phyloP scores from a whole-genome alignment of 768 basidiomycete species.

The Clitopilus hobsonii region DNA sequence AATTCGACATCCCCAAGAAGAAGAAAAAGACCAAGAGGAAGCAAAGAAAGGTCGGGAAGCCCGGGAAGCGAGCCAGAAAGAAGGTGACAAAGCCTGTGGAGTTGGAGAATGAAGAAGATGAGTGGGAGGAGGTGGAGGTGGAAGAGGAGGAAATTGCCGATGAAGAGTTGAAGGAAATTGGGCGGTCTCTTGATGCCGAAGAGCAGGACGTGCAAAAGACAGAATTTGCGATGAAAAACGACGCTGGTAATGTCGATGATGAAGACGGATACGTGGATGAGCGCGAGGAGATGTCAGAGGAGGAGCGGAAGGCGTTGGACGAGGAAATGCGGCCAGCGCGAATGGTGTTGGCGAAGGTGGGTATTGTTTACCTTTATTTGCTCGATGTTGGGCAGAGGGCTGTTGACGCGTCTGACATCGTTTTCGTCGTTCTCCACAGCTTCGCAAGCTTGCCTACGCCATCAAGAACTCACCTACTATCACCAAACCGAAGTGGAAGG shows the following conservation, averaged over 20 bases:
- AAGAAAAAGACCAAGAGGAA: neutral
- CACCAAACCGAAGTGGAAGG: slow-evolving; percentile 15
- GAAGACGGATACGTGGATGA: slow-evolving; percentile 19
- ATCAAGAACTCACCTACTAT: slow-evolving; percentile 21
- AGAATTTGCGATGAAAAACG: neutral
- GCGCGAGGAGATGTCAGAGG: slow-evolving; percentile 7
- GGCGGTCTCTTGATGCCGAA: slow-evolving; percentile 2
- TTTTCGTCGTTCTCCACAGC: slow-evolving; percentile 8
- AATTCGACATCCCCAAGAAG: slow-evolving; percentile 22
- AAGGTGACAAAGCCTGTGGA: slow-evolving; percentile 1
- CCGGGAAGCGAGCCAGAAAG: neutral
- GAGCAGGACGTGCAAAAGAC: too few species aligned
- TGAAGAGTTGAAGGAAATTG: neutral
- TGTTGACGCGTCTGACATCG: neutral
- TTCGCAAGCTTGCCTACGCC: slow-evolving; percentile 14
- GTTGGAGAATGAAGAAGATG: slow-evolving; percentile 5
- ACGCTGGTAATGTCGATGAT: slow-evolving; percentile 14
- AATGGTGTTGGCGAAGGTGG: slow-evolving; percentile 26
- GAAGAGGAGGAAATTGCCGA: neutral
- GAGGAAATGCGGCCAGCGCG: slow-evolving; percentile 17
- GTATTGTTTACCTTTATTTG: neutral
- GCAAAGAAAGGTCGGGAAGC: neutral
- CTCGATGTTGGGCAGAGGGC: slow-evolving; percentile 6
- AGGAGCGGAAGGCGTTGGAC: slow-evolving; percentile 12
- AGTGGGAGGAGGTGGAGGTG: slow-evolving; percentile 4